Percentiles rank a stretch among this genome's conserved stretches.
phyloP scores from a whole-genome alignment of 352 stramenopile genomes.

The Phytophthora ohioensis region DNA sequence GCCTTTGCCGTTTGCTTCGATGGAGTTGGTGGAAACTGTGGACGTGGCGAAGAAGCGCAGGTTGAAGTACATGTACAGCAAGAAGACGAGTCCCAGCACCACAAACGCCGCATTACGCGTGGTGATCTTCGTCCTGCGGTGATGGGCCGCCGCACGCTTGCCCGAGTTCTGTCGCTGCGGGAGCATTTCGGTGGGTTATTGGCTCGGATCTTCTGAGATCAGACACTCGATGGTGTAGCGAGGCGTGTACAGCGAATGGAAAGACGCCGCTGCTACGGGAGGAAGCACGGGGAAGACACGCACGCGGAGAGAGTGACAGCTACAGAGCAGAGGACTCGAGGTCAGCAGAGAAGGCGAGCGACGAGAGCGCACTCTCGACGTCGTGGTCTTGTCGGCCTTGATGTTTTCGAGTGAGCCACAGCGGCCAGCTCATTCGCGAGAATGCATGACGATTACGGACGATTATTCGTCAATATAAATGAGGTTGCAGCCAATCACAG shows the following conservation, averaged over 20 bases:
- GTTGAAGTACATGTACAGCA: conserved; percentile 73
- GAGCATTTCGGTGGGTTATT: conserved; percentile 48
- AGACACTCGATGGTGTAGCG: neutral
- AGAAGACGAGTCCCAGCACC: conserved; percentile 53
- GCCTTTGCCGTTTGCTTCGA: conserved; percentile 26
- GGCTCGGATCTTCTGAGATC: conserved; percentile 14
- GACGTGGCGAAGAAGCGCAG: conserved; percentile 66
- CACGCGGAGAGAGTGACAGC: conserved; percentile 1
- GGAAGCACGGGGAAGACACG: conserved; percentile 4
- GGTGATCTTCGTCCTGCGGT: conserved; percentile 33
- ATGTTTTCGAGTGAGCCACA: conserved; percentile 22
- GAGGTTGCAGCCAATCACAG: conserved; percentile 10
- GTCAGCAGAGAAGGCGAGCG: neutral
- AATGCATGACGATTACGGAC: neutral
- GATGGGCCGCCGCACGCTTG: conserved; percentile 41
- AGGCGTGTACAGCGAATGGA: neutral
- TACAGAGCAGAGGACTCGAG: neutral
- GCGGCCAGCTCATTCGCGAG: neutral
- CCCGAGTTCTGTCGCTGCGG: conserved; percentile 58
- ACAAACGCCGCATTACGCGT: conserved; percentile 39
- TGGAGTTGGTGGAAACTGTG: conserved; percentile 38
- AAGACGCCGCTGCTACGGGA: neutral
- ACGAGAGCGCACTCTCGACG: conserved; percentile 5
- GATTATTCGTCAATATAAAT: conserved; percentile 2
- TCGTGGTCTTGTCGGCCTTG: conserved; percentile 31